Evolutionary conservation across 108 stramenopile genomes (phyloP).

Genomic region (Aurantiochytrium sp.): DNA sequence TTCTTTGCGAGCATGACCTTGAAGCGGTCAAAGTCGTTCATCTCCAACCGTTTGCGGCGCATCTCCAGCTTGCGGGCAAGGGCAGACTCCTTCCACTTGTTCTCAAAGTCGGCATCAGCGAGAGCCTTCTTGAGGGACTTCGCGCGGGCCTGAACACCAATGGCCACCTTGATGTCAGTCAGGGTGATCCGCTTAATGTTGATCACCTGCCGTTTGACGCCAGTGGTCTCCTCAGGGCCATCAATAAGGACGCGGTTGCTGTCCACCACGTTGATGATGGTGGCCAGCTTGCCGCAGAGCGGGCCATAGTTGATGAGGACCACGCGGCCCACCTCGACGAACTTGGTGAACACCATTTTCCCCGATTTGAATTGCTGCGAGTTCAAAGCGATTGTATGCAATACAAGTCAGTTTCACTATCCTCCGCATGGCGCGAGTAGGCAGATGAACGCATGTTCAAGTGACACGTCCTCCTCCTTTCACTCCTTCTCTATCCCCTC

Average conservation of each 20-base stretch:
- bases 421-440: too few species aligned
- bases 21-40: constrained; percentile 94
- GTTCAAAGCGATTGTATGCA: too few species aligned
- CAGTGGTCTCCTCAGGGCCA: constrained; percentile 75
- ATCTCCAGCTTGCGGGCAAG: constrained; percentile 90
- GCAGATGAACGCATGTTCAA: too few species aligned
- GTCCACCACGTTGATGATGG: constrained; percentile 95
- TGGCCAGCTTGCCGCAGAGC: constrained; percentile 80
- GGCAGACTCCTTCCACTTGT: constrained; percentile 76
- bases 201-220: constrained; percentile 88
- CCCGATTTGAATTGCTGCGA: not conserved
- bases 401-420: too few species aligned
- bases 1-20: constrained; percentile 93
- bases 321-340: constrained; percentile 97
- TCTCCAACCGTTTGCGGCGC: constrained; percentile 70
- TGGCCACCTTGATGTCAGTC: constrained; percentile 83
- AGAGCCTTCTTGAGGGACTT: constrained; percentile 81
- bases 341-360: constrained; percentile 83
- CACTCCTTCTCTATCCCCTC: too few species aligned
- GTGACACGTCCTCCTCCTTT: too few species aligned
- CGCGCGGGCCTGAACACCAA: constrained; percentile 77
- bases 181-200: constrained; percentile 78
- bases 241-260: constrained; percentile 85
- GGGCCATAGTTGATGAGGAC: constrained; percentile 96
- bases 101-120: constrained; percentile 65